Conservation (phyloP, 1,284 basidiomycete species). For the Sparassis latifolia region DNA sequence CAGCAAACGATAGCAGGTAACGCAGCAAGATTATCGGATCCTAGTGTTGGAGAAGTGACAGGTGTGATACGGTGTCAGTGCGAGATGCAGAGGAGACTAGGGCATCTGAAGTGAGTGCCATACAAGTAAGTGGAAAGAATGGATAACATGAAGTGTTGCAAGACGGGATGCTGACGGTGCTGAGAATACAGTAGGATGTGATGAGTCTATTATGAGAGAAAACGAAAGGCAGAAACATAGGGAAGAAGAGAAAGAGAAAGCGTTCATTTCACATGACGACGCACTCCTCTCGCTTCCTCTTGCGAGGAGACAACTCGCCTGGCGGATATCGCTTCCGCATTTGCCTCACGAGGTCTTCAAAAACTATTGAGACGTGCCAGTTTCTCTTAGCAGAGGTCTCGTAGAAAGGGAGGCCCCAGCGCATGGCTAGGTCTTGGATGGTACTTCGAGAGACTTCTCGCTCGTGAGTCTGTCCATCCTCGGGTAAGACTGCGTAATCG, state of each 20-base stretch:
- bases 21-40: too few species aligned
- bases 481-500: background rate
- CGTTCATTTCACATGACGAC: slow-evolving; percentile 47
- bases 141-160: too few species aligned
- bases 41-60: too few species aligned
- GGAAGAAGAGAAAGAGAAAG: background rate
- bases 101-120: too few species aligned
- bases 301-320: slow-evolving; percentile 31
- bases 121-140: too few species aligned
- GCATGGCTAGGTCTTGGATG: slow-evolving; percentile 57
- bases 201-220: background rate
- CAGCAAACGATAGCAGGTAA: too few species aligned
- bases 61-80: too few species aligned
- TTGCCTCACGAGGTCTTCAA: slow-evolving; percentile 72
- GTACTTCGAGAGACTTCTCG: slow-evolving; percentile 69
- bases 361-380: slow-evolving; percentile 75
- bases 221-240: background rate
- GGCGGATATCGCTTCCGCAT: slow-evolving; percentile 61
- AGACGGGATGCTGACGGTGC: background rate
- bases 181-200: background rate
- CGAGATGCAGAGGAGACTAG: too few species aligned
- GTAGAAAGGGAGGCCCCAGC: slow-evolving; percentile 76
- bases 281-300: slow-evolving; percentile 30
- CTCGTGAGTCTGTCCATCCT: slow-evolving; percentile 44
- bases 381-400: slow-evolving; percentile 81